These are phyloP conservation scores for Cladosporium halotolerans DNA, from an alignment of 2,329 filamentous ascomycete species.

Conservation along the genomic window DNA sequence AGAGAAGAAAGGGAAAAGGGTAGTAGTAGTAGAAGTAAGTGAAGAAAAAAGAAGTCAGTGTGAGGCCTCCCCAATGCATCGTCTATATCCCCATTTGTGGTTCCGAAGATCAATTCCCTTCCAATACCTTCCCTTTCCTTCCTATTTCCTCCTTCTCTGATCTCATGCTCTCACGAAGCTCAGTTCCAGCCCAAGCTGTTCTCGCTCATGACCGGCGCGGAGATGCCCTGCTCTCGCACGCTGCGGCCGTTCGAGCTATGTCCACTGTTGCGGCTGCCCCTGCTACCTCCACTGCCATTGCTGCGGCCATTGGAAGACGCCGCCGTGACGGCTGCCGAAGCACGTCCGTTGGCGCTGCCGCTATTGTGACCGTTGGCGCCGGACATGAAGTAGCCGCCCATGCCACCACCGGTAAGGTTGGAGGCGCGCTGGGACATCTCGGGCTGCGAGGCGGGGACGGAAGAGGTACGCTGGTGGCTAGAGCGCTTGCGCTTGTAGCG, in stretches of 20 bases:
- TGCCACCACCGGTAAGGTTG: conserved; percentile 19
- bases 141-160: no score
- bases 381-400: conserved; percentile 57
- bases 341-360: conserved; percentile 25
- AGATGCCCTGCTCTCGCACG: conserved; percentile 67
- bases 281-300: conserved; percentile 33
- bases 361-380: conserved; percentile 48
- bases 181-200: conserved; percentile 96
- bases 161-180: conserved; percentile 21
- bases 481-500: conserved; percentile 75
- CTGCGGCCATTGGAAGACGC: conserved; percentile 28
- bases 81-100: no score
- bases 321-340: conserved; percentile 8
- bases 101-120: no score
- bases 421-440: conserved; percentile 35
- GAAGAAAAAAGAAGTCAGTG: no score
- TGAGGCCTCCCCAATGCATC: no score
- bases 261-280: conserved; percentile 38
- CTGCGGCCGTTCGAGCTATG: conserved; percentile 63
- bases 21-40: no score
- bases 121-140: no score
- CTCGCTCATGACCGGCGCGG: conserved; percentile 82
- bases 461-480: conserved; percentile 67
- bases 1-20: no score
- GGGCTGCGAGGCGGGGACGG: conserved; percentile 63